These are phyloP conservation scores for Carex kokanica DNA, from an alignment of 176 grass and related monocot genomes.

Conservation along the genomic window DNA sequence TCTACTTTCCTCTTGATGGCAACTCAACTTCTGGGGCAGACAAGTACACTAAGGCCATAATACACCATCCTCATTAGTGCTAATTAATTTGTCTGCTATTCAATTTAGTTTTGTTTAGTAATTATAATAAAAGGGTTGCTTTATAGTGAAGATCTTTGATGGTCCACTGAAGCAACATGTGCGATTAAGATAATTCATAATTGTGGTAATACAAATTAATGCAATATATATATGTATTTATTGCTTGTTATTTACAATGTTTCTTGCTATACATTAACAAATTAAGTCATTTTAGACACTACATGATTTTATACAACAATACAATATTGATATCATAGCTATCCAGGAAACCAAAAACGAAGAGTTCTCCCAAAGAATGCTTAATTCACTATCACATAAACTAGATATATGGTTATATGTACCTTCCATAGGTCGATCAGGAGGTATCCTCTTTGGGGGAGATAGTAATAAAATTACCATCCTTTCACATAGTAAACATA, in stretches of 20 bases:
- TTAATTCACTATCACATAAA: too few relatives aligned
- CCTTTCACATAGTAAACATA: too few relatives aligned
- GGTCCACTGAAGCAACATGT: background rate
- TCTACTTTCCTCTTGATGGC: conserved; percentile 37
- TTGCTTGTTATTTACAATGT: background rate
- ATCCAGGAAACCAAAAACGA: too few relatives aligned
- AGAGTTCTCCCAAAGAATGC: too few relatives aligned
- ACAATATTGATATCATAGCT: too few relatives aligned
- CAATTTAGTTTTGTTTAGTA: background rate
- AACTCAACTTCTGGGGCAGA: background rate
- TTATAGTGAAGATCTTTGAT: background rate
- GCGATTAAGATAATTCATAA: background rate
- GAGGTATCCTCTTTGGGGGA: too few relatives aligned
- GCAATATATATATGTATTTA: background rate
- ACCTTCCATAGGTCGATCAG: too few relatives aligned
- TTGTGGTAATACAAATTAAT: too few relatives aligned
- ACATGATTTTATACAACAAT: too few relatives aligned
- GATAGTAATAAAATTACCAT: too few relatives aligned
- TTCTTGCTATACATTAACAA: background rate
- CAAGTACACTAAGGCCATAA: conserved; percentile 7
- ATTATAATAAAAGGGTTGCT: background rate
- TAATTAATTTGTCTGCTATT: background rate
- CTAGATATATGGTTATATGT: too few relatives aligned
- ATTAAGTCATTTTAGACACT: too few relatives aligned
- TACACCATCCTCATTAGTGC: conserved; percentile 13